Evolutionary conservation across 805 yeast genomes (phyloP).

Genomic region (Candida chauliodis): DNA sequence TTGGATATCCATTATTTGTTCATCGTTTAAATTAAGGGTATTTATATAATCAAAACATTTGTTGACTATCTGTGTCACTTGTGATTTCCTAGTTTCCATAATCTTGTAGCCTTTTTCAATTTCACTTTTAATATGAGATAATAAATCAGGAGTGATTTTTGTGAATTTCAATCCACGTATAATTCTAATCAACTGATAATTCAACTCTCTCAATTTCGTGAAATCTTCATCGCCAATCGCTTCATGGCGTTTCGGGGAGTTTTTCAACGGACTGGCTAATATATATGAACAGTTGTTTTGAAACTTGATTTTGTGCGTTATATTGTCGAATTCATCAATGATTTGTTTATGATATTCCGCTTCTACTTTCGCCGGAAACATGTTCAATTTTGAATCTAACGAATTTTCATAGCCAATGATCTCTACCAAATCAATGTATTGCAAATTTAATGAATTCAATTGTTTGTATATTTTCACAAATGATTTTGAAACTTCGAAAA

Average conservation of each 20-base stretch:
- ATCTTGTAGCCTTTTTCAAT: slow-evolving; percentile 26
- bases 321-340: slow-evolving; percentile 28
- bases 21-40: slow-evolving; percentile 28
- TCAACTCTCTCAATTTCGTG: slow-evolving; percentile 30
- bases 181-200: slow-evolving; percentile 33
- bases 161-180: slow-evolving; percentile 34
- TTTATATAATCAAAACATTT: slow-evolving; percentile 24
- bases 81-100: slow-evolving; percentile 18
- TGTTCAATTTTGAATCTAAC: slow-evolving; percentile 14
- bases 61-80: slow-evolving; percentile 21
- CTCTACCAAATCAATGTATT: slow-evolving; percentile 27
- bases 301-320: slow-evolving; percentile 19
- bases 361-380: slow-evolving; percentile 28
- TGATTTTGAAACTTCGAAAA: slow-evolving; percentile 31
- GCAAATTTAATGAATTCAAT: slow-evolving; percentile 24
- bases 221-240: slow-evolving; percentile 15
- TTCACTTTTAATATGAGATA: slow-evolving; percentile 20
- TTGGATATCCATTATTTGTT: slow-evolving; percentile 31
- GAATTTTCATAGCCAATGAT: slow-evolving; percentile 21
- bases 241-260: slow-evolving; percentile 6
- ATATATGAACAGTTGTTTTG: slow-evolving; percentile 18
- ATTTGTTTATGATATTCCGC: slow-evolving; percentile 28
- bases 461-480: slow-evolving; percentile 29
- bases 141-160: slow-evolving; percentile 30
- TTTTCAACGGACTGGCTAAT: slow-evolving; percentile 28